These are phyloP conservation scores for Kluyveromyces nonfermentans DNA, from an alignment of 805 yeast genomes.

Conservation along the genomic window DNA sequence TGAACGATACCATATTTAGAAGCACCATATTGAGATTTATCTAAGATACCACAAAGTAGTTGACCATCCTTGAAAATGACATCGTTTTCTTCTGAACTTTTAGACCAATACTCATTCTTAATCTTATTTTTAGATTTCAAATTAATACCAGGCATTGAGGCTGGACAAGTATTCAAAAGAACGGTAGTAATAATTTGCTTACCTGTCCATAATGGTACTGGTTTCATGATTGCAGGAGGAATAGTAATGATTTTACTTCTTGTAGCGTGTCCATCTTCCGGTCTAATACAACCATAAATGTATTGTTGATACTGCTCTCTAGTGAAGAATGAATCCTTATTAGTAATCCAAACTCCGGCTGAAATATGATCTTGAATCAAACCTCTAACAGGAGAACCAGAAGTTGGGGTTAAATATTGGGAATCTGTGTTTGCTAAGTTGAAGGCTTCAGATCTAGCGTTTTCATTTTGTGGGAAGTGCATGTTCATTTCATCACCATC, in stretches of 20 bases:
- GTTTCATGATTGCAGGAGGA: slow-evolving; percentile 84
- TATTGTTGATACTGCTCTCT: slow-evolving; percentile 91
- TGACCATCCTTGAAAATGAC: slow-evolving; percentile 85
- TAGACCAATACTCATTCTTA: slow-evolving; percentile 93
- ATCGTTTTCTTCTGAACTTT: slow-evolving; percentile 70
- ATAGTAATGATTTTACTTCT: slow-evolving; percentile 58
- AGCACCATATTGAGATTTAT: slow-evolving; percentile 98
- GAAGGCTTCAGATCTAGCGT: slow-evolving; percentile 93
- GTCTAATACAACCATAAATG: slow-evolving; percentile 86
- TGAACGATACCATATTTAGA: slow-evolving; percentile 95
- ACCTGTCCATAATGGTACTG: slow-evolving; percentile 93
- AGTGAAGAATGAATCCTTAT: slow-evolving; percentile 82
- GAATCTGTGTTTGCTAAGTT: slow-evolving; percentile 94
- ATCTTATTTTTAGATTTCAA: slow-evolving; percentile 76
- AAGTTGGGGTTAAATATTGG: slow-evolving; percentile 95
- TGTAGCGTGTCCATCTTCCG: slow-evolving; percentile 95
- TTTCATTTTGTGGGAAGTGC: slow-evolving; percentile 98
- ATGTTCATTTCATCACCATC: slow-evolving; percentile 99
- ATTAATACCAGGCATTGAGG: slow-evolving; percentile 84
- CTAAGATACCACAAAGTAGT: slow-evolving; percentile 83
- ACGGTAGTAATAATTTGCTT: slow-evolving; percentile 94
- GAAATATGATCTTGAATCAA: slow-evolving; percentile 97
- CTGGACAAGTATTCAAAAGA: slow-evolving; percentile 77
- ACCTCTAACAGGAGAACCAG: slow-evolving; percentile 98
- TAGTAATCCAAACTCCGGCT: slow-evolving; percentile 98